phyloP scores from a whole-genome alignment of 2,329 filamentous ascomycete genomes.

The Byssochlamys sp. region DNA sequence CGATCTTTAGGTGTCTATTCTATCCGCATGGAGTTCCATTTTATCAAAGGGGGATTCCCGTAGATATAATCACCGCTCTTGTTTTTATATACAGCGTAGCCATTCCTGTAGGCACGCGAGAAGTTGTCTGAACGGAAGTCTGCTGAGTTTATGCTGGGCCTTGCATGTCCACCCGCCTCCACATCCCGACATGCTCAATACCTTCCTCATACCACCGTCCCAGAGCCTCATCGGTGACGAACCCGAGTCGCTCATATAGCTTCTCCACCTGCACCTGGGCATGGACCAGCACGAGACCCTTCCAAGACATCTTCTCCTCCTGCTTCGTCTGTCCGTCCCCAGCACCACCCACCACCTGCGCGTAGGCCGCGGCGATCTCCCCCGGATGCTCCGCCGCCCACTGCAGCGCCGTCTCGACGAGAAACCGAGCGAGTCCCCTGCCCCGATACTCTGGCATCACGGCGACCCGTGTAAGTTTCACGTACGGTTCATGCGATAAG shows the following conservation, averaged over 20 bases:
- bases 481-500: constrained; percentile 58
- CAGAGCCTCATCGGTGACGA: constrained; percentile 61
- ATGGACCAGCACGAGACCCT: constrained; percentile 68
- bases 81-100: background rate
- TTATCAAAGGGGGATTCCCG: background rate
- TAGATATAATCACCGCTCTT: too few species aligned
- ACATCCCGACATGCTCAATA: constrained; percentile 82
- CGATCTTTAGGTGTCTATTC: background rate
- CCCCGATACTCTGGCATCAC: constrained; percentile 58
- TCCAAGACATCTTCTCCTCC: constrained; percentile 47
- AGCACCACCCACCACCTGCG: constrained; percentile 7
- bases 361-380: constrained; percentile 28
- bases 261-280: constrained; percentile 58
- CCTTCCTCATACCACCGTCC: constrained; percentile 75
- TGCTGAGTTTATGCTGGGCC: background rate
- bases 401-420: constrained; percentile 58
- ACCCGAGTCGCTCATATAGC: constrained; percentile 64
- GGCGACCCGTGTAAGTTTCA: constrained; percentile 72
- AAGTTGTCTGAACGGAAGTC: background rate
- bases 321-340: constrained; percentile 36
- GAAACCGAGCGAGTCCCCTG: constrained; percentile 51
- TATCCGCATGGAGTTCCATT: background rate
- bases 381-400: constrained; percentile 57
- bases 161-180: constrained; percentile 35
- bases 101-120: background rate